Evolutionary conservation across 2,329 filamentous ascomycete species (phyloP).

Genomic region (Pezicula rhizophila): DNA sequence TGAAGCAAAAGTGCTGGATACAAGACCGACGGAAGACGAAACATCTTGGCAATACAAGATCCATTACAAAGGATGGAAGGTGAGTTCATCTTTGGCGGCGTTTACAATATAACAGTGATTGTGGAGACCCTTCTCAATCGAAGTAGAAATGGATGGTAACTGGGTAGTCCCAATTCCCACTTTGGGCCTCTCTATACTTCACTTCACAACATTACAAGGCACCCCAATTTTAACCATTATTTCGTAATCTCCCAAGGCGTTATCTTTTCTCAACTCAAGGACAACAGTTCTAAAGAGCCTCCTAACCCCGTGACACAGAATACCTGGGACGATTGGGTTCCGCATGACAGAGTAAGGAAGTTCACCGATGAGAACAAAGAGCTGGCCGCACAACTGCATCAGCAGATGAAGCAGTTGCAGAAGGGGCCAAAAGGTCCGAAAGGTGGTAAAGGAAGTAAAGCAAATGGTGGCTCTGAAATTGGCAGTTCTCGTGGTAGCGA

Average conservation of each 20-base stretch:
- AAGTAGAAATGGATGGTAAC: not conserved
- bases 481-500: slow-evolving; percentile 69
- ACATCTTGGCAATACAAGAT: slow-evolving; percentile 80
- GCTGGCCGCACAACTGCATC: slow-evolving; percentile 67
- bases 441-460: slow-evolving; percentile 37
- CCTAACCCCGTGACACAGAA: slow-evolving; percentile 15
- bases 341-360: slow-evolving; percentile 87
- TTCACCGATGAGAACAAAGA: slow-evolving; percentile 93
- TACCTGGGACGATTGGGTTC: slow-evolving; percentile 97
- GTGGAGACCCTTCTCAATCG: not conserved
- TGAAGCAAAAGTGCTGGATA: slow-evolving; percentile 90
- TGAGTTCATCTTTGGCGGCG: slow-evolving; percentile 35
- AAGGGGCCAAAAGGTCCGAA: slow-evolving; percentile 7
- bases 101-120: not conserved
- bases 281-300: not conserved
- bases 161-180: not conserved
- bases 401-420: slow-evolving; percentile 50
- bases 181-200: not conserved
- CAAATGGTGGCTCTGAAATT: slow-evolving; percentile 54
- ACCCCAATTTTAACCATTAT: slow-evolving; percentile 23
- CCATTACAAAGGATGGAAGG: slow-evolving; percentile 99
- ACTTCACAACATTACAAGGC: not conserved
- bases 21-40: slow-evolving; percentile 63
- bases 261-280: not conserved
- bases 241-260: slow-evolving; percentile 5